A percentile compares a stretch with the other conserved stretches of the same genome.
Evolutionary conservation across 768 basidiomycete species (phyloP).

Genomic region (Lanmaoa rubissima): DNA sequence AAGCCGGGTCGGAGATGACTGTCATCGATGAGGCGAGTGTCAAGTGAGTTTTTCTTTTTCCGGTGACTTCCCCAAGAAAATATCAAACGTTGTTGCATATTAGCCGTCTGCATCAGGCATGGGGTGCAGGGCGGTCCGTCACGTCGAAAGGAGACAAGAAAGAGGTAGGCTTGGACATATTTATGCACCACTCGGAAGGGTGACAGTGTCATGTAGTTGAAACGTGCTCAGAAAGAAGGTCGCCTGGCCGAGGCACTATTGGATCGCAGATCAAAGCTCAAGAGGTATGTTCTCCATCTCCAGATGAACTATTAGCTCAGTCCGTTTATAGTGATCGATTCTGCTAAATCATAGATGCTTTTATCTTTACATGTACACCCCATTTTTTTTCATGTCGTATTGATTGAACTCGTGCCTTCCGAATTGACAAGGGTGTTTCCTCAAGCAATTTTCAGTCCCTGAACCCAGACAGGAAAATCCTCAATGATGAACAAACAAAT

Average conservation of each 20-base stretch:
- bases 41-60: constrained; percentile 52
- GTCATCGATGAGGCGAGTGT: constrained; percentile 70
- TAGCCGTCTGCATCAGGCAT: constrained; percentile 75
- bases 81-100: constrained; percentile 2
- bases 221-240: constrained; percentile 75
- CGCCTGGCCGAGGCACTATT: constrained; percentile 77
- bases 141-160: constrained; percentile 69
- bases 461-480: constrained; percentile 1
- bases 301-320: constrained; percentile 3
- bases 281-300: constrained; percentile 52
- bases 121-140: constrained; percentile 78
- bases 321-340: constrained; percentile 41
- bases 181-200: not conserved
- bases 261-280: constrained; percentile 78
- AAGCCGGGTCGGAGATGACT: constrained; percentile 48
- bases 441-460: not conserved
- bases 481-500: constrained; percentile 8
- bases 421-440: not conserved
- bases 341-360: constrained; percentile 31
- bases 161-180: constrained; percentile 47
- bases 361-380: constrained; percentile 14
- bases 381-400: constrained; percentile 8
- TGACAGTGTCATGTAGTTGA: constrained; percentile 50
- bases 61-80: not conserved
- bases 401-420: constrained; percentile 11